Percentiles rank a stretch among this genome's conserved stretches.
These are phyloP conservation scores for Setomelanomma holmii DNA, from an alignment of 2,329 filamentous ascomycete genomes.

Conservation along the genomic window DNA sequence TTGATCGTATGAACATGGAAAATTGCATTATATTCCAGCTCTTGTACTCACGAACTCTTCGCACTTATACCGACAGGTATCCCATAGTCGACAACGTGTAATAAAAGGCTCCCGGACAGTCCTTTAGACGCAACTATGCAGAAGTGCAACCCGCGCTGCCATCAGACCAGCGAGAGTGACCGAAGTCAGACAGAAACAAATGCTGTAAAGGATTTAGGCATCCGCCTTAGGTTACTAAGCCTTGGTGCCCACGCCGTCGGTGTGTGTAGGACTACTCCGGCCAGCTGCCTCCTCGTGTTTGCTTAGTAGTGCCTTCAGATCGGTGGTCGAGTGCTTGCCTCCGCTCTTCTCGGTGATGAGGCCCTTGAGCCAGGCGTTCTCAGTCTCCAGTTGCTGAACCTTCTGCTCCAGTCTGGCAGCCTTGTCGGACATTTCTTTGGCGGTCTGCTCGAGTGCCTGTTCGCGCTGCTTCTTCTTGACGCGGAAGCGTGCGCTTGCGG, in stretches of 20 bases:
- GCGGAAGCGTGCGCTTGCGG: slow-evolving; percentile 60
- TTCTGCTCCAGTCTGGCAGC: slow-evolving; percentile 54
- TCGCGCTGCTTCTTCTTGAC: slow-evolving; percentile 65
- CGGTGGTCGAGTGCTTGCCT: slow-evolving; percentile 39
- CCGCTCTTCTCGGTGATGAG: slow-evolving; percentile 60
- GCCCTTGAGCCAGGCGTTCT: slow-evolving; percentile 61
- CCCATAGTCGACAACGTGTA: background rate
- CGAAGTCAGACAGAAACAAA: background rate
- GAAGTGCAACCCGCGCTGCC: background rate
- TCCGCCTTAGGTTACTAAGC: slow-evolving; percentile 37
- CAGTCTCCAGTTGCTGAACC: slow-evolving; percentile 59
- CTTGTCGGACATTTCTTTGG: slow-evolving; percentile 60
- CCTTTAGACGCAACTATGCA: background rate
- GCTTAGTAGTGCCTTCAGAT: slow-evolving; percentile 42
- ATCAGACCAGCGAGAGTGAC: slow-evolving; percentile 4
- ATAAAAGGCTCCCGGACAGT: background rate
- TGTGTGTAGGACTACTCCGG: slow-evolving; percentile 46
- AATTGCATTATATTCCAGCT: background rate
- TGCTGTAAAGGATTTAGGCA: slow-evolving; percentile 31
- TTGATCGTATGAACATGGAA: too few species aligned
- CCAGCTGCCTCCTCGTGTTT: slow-evolving; percentile 44
- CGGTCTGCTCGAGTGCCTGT: slow-evolving; percentile 58
- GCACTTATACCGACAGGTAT: background rate
- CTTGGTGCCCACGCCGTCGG: slow-evolving; percentile 48
- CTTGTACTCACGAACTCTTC: background rate